These are phyloP conservation scores for Fusarium verticillioides DNA, from an alignment of 2,329 filamentous ascomycete species.

Conservation along the genomic window DNA sequence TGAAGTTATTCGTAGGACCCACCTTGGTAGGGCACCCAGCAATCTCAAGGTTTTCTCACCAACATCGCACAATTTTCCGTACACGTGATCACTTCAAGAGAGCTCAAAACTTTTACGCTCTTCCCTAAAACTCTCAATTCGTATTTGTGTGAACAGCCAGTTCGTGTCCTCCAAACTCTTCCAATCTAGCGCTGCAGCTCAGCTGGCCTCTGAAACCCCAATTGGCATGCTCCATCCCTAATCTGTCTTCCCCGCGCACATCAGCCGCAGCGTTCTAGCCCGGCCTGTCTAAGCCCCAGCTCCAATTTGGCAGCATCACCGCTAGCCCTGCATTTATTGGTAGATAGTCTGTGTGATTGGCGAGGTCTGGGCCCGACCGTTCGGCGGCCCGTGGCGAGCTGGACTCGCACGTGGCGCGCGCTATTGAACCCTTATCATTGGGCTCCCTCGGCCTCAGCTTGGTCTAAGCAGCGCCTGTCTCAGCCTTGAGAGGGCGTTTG, in stretches of 20 bases:
- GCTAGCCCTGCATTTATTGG: not conserved
- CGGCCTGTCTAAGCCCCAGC: not conserved
- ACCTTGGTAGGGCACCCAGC: not conserved
- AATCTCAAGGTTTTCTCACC: not conserved
- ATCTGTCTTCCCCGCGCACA: not conserved
- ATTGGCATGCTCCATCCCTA: not conserved
- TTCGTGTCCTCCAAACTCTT: not conserved
- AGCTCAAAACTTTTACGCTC: fast-evolving
- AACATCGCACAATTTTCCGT: not conserved
- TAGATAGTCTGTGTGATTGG: not conserved
- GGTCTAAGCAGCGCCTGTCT: not conserved
- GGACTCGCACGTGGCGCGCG: not conserved
- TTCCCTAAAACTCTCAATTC: not conserved
- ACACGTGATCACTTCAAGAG: too few relatives aligned
- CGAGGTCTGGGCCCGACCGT: not conserved
- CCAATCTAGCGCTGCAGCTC: not conserved
- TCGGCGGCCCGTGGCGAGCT: constrained; percentile 1
- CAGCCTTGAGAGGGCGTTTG: not conserved
- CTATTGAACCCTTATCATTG: not conserved
- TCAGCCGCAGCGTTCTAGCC: constrained; percentile 1
- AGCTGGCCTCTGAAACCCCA: not conserved
- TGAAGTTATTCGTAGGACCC: not conserved
- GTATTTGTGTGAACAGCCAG: too few relatives aligned
- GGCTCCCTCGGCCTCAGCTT: not conserved
- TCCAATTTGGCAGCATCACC: not conserved